These are phyloP conservation scores for Apiospora saccharicola DNA, from an alignment of 2,329 filamentous ascomycete species.

Conservation along the genomic window DNA sequence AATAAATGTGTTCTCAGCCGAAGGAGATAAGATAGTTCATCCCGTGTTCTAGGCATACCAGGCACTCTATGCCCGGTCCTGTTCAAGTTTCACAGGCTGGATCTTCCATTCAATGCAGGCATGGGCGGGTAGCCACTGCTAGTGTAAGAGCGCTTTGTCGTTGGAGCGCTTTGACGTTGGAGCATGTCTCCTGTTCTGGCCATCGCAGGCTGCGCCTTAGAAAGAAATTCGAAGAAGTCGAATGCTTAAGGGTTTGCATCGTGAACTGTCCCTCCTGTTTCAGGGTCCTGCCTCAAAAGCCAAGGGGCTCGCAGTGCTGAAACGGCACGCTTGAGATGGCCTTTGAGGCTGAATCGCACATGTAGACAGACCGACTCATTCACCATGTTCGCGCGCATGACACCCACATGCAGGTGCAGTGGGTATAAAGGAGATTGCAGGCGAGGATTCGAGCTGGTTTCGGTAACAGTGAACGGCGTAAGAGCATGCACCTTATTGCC, in stretches of 20 bases:
- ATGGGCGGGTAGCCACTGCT: neutral
- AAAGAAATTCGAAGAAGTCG: conserved; percentile 6
- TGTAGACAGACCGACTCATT: conserved; percentile 1
- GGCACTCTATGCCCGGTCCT: neutral
- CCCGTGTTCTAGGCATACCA: conserved; percentile 4
- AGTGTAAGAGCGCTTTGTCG: neutral
- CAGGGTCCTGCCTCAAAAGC: neutral
- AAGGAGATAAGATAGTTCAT: neutral
- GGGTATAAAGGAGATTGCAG: conserved; percentile 13
- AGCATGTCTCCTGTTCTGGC: conserved; percentile 10
- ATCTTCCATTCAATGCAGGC: neutral
- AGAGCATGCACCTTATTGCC: conserved; percentile 1
- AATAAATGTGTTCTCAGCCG: neutral
- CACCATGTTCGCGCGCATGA: neutral
- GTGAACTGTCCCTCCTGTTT: neutral
- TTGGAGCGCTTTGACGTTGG: conserved; percentile 21
- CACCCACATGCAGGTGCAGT: neutral
- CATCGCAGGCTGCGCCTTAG: conserved; percentile 1
- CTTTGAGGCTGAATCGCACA: neutral
- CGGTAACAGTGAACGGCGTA: neutral
- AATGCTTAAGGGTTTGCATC: neutral
- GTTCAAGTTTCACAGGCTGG: neutral
- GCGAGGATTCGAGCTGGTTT: neutral
- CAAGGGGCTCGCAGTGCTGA: conserved; percentile 1
- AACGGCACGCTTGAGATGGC: neutral